phyloP scores from a whole-genome alignment of 2,329 filamentous ascomycete species.

The Alternaria infectoria region DNA sequence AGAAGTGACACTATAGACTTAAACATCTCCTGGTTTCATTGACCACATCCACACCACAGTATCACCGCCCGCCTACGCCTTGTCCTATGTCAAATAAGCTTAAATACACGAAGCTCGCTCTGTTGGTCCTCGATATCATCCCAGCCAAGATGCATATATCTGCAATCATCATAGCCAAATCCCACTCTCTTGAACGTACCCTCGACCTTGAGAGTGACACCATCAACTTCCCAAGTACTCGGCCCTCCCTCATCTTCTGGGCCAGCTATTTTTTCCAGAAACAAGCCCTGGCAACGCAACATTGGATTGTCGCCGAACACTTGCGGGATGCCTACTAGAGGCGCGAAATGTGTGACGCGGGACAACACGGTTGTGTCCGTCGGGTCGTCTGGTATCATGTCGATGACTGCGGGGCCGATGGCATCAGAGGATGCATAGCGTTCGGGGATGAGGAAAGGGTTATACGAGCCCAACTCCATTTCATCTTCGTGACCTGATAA shows the following conservation, averaged over 20 bases:
- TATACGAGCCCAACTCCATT: fast-evolving
- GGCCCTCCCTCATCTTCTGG: background rate
- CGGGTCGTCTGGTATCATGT: background rate
- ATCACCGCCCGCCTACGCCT: background rate
- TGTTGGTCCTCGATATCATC: background rate
- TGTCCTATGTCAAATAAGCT: background rate
- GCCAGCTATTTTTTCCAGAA: background rate
- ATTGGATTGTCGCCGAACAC: background rate
- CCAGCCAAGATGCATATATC: background rate
- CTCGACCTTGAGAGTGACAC: background rate
- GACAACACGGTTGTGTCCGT: background rate
- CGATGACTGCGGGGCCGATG: background rate
- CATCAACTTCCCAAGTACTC: background rate
- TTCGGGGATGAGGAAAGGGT: background rate
- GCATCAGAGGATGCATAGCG: background rate
- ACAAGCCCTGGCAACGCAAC: background rate
- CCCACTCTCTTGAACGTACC: background rate
- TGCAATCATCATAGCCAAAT: background rate
- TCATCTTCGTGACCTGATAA: background rate
- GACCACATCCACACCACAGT: background rate
- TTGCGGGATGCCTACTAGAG: background rate
- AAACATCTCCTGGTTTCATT: background rate
- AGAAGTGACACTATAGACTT: background rate
- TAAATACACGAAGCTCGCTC: background rate
- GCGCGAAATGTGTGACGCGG: background rate